phyloP scores from a whole-genome alignment of 176 grass and related monocot species.

The Urochloa ruziziensis region DNA sequence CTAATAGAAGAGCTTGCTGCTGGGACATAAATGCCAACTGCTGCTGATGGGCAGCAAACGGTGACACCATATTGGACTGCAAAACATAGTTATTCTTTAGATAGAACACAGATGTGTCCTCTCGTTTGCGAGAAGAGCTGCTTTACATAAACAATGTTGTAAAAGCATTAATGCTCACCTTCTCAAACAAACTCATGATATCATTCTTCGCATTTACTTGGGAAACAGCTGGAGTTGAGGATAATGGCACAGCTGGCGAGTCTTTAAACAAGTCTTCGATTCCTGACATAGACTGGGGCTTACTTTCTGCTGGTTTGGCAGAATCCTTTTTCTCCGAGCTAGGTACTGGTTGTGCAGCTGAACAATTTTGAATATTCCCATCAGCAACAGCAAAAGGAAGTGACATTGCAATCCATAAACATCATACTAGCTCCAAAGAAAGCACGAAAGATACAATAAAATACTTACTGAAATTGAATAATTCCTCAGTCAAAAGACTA shows the following conservation, averaged over 20 bases:
- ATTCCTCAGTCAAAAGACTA: background rate
- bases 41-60: constrained; percentile 85
- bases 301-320: constrained; percentile 67
- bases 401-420: constrained; percentile 12
- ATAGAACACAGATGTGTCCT: constrained; percentile 13
- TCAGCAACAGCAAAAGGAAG: constrained; percentile 21
- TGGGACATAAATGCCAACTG: constrained; percentile 84
- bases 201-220: constrained; percentile 71
- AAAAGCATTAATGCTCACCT: constrained; percentile 51
- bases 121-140: background rate
- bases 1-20: constrained; percentile 91
- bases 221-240: constrained; percentile 53
- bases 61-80: constrained; percentile 92
- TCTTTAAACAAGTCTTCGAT: constrained; percentile 94
- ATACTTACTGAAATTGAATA: constrained; percentile 37
- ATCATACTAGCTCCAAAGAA: too few species aligned
- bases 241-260: constrained; percentile 54
- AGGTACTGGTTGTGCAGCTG: constrained; percentile 74
- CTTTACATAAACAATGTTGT: constrained; percentile 7
- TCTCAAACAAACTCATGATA: constrained; percentile 99
- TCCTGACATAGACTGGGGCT: constrained; percentile 50
- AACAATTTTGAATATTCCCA: constrained; percentile 20
- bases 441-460: too few species aligned
- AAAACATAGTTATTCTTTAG: constrained; percentile 37
- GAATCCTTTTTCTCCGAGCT: constrained; percentile 57